Evolutionary conservation across 1,284 basidiomycete species (phyloP).

Genomic region (Ceratobasidium sp.): DNA sequence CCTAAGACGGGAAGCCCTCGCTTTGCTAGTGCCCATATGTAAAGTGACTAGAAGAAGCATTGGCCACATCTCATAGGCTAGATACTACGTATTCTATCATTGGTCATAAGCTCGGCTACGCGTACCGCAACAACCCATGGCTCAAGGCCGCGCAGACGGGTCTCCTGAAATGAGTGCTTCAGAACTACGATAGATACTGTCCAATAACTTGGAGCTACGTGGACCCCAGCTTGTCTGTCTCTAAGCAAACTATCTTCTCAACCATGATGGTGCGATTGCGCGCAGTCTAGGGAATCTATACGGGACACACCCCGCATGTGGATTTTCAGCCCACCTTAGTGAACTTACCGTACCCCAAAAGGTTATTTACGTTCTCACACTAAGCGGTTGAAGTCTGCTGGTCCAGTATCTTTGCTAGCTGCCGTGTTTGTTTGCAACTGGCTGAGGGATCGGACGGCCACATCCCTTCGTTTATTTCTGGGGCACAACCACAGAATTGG

Average conservation of each 20-base stretch:
- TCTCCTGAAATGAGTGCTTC: neutral
- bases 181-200: constrained; percentile 6
- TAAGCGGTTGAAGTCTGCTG: too few relatives aligned
- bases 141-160: constrained; percentile 10
- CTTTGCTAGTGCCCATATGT: constrained; percentile 29
- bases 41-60: constrained; percentile 22
- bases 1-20: constrained; percentile 20
- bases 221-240: neutral
- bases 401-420: too few relatives aligned
- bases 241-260: neutral
- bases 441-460: too few relatives aligned
- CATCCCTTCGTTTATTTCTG: too few relatives aligned
- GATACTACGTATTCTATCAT: neutral
- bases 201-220: constrained; percentile 20
- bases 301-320: too few relatives aligned
- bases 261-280: too few relatives aligned
- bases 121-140: neutral
- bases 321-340: too few relatives aligned
- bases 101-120: constrained; percentile 10
- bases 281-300: too few relatives aligned
- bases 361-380: too few relatives aligned
- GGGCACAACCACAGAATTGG: too few relatives aligned
- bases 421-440: too few relatives aligned
- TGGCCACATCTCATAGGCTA: neutral
- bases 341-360: too few relatives aligned